Conservation (phyloP, 805 yeast genomes). For the Kodamaea laetipori region DNA sequence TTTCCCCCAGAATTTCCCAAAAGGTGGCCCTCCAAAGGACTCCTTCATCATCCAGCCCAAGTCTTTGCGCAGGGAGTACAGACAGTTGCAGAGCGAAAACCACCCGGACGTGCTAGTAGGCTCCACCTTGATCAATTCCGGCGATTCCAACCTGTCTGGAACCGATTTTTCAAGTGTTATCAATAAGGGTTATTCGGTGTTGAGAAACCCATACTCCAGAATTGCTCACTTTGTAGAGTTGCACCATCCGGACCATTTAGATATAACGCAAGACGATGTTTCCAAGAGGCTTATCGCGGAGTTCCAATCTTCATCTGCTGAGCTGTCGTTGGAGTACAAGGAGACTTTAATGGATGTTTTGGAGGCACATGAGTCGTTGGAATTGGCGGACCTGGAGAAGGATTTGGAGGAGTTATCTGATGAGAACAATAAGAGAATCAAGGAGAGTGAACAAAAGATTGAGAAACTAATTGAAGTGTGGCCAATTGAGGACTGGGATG, state of each 20-base stretch:
- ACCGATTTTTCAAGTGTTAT: conserved; percentile 52
- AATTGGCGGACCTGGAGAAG: conserved; percentile 57
- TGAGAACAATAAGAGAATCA: conserved; percentile 62
- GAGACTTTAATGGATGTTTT: conserved; percentile 71
- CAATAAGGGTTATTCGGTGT: conserved; percentile 75
- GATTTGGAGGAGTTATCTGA: conserved; percentile 56
- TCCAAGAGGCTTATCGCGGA: conserved; percentile 45
- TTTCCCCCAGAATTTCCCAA: conserved; percentile 76
- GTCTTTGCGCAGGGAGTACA: conserved; percentile 69
- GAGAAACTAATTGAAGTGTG: conserved; percentile 46
- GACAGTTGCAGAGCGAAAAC: conserved; percentile 65
- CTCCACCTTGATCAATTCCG: conserved; percentile 20
- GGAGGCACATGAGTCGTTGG: conserved; percentile 83
- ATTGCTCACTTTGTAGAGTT: conserved; percentile 39
- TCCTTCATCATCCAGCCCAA: conserved; percentile 58
- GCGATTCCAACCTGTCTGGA: conserved; percentile 11
- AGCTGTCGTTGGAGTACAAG: conserved; percentile 44
- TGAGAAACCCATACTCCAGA: conserved; percentile 69
- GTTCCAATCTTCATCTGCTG: conserved; percentile 37
- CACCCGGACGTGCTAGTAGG: conserved; percentile 75
- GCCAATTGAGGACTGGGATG: conserved; percentile 47
- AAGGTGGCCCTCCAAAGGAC: conserved; percentile 63
- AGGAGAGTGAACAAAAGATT: conserved; percentile 46
- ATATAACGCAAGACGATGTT: conserved; percentile 60
- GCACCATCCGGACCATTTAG: conserved; percentile 43